Conservation (phyloP, 352 stramenopile species). For the Globisporangium echinulatum region DNA sequence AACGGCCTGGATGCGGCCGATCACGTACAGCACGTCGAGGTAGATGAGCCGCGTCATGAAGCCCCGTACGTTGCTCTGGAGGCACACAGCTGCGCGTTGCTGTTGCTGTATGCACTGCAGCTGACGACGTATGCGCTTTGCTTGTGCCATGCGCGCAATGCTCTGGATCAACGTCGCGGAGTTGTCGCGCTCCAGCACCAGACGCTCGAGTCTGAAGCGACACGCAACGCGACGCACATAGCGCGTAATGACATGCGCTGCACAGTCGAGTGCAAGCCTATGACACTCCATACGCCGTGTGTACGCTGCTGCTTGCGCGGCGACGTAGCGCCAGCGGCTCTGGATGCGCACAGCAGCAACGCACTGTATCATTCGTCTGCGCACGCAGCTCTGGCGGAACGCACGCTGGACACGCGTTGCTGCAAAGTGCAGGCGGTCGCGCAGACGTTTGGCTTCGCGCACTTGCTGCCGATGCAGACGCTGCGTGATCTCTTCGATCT, state of each 20-base stretch:
- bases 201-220: conserved; percentile 18
- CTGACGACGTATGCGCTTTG: neutral
- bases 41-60: conserved; percentile 76
- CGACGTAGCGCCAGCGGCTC: conserved; percentile 27
- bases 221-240: conserved; percentile 27
- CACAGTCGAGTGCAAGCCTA: conserved; percentile 13
- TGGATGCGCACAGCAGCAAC: conserved; percentile 41
- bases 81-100: conserved; percentile 30
- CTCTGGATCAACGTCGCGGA: conserved; percentile 45
- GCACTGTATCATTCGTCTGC: conserved; percentile 11
- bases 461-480: conserved; percentile 59
- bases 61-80: conserved; percentile 45
- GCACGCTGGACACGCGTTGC: conserved; percentile 42
- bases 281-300: conserved; percentile 16
- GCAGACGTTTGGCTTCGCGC: conserved; percentile 58
- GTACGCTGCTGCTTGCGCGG: conserved; percentile 16
- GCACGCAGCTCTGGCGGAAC: conserved; percentile 23
- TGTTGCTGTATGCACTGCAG: conserved; percentile 7
- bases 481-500: conserved; percentile 64
- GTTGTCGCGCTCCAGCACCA: conserved; percentile 22
- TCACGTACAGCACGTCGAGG: conserved; percentile 70
- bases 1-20: conserved; percentile 69
- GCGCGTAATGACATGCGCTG: conserved; percentile 33
- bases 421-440: conserved; percentile 41
- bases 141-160: conserved; percentile 19